phyloP scores from a whole-genome alignment of 768 basidiomycete species.

The Psilocybe sp. region DNA sequence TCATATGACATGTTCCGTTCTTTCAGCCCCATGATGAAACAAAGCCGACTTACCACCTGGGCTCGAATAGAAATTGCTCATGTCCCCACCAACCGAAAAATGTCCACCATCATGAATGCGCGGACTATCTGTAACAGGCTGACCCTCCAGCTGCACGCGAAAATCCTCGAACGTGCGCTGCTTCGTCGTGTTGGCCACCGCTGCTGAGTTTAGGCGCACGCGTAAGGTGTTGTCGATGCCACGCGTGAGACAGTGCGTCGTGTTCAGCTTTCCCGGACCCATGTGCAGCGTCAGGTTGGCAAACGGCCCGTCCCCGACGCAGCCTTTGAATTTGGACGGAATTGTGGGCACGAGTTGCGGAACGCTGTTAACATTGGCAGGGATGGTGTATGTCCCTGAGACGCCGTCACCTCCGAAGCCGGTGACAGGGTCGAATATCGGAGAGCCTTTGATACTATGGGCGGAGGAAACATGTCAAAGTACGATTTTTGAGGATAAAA shows the following conservation, averaged over 20 bases:
- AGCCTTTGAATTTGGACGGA: conserved; percentile 12
- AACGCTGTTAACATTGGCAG: too few relatives aligned
- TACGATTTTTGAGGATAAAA: conserved; percentile 1
- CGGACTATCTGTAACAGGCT: conserved; percentile 17
- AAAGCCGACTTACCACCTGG: conserved; percentile 28
- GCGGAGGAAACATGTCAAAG: conserved; percentile 3
- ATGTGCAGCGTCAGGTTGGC: conserved; percentile 25
- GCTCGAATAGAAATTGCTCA: conserved; percentile 31
- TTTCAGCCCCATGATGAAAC: too few relatives aligned
- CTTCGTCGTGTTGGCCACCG: conserved; percentile 18
- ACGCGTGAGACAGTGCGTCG: conserved; percentile 30
- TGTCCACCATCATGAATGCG: conserved; percentile 34
- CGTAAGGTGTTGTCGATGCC: conserved; percentile 21
- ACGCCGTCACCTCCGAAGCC: conserved; percentile 33
- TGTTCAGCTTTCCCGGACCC: conserved; percentile 29
- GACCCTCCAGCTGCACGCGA: conserved; percentile 32
- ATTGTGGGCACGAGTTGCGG: neutral
- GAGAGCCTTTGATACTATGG: conserved; percentile 24
- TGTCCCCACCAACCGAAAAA: conserved; percentile 26
- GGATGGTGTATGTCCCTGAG: conserved; percentile 4
- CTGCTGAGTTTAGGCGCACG: conserved; percentile 12
- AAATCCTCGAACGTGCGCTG: conserved; percentile 29
- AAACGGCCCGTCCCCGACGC: conserved; percentile 30
- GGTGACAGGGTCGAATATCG: conserved; percentile 27
- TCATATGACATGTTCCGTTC: too few relatives aligned